Evolutionary conservation across 768 basidiomycete species (phyloP), one percentile per base, ranked within the genome.

Genomic region (Gautieria morchelliformis): DNA sequence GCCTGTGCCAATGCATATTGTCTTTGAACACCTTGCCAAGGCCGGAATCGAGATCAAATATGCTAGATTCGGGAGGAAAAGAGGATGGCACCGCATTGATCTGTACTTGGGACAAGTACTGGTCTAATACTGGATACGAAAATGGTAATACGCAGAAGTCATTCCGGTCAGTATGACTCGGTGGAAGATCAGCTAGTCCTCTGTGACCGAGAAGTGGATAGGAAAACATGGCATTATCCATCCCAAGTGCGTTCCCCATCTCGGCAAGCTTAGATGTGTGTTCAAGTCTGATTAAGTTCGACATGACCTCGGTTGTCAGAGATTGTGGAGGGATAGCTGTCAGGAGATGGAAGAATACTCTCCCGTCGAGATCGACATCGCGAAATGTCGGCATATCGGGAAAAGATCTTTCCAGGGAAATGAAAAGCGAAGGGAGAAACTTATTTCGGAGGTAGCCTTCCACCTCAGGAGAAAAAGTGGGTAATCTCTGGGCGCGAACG

Each of bases 1-100:
- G 10, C 10, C 75, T 79, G 61, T 85, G 84, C 85, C 85, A 85
- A 62, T 84, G 84, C 17, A 66, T 71, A 0, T 72, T 74, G 60
- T 85, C 85, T 5, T 68, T 63, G 66, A 80, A 82, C 9, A 71
- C 62, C 9, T 68, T 69, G 10, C 70, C 72, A 61, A 79, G 77
- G 20, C 24, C 17, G 45, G 45, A 46, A 10, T 27, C 45, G 17
- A 46, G 45, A 27, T 46, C 45, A 27, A 46, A 46, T 46, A 2
- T 19, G 3, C 19, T 15, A 27, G 17, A 11, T 14, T 40, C 47
- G 24, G 45, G 9, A 14, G 10, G 20, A 17, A 42, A 17, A 10
- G 39, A 17, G 8, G 44, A 17, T 41, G 59, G 63, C 24, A 66
- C 58, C 10, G 35, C 14, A 4, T 62, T 57, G 22, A 71, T 58